Evolutionary conservation across 257 asterid genomes (phyloP), one percentile per base, ranked within the genome.

Genomic region (Fraxinus quadrangulata): DNA sequence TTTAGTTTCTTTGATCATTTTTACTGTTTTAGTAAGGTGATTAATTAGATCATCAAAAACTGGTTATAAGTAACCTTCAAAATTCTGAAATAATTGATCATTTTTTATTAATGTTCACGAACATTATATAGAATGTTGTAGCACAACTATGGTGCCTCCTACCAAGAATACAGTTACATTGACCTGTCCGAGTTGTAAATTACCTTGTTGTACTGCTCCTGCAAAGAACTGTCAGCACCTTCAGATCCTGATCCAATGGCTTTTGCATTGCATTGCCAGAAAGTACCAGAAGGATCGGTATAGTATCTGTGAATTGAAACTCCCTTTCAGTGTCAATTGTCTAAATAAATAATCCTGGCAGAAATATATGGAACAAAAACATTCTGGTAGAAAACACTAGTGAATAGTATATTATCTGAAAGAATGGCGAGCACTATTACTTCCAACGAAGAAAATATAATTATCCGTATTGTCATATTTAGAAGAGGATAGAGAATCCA

Each of bases 141-240:
- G 63, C 10, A n/a, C 23, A 54, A 19, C 33, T 61, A 24, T 12
- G 17, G 30, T 61, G 16, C 28, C 31, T 61, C 31, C 67, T 72
- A 33, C 61, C 33, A 19, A 21, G 67, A 72, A 59, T 47, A 19
- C 40, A 16, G 63, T 21, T 2, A 66, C 49, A 40, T 40, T 11
- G 13, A 19, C 26, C 0, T 74, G 40, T 34, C 67, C 1, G 0
- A 0, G 45, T 67, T 19, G 39, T 4, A 0, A 7, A n/a, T 54
- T 86, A 92, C 98, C 92, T 92, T 87, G 84, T 89, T 90, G 72
- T 74, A 94, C 79, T 92, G 99, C 97, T 94, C 99, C 78, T 92
- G 99, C 91, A 94, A 82, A 73, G 99, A 91, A 90, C 99, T 94
- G 82, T 94, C 99, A 79, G 99, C 99, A 31, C 99, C 99, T 91